Conservation (phyloP, 768 basidiomycete genomes). For the Phaeotremella fagi region DNA sequence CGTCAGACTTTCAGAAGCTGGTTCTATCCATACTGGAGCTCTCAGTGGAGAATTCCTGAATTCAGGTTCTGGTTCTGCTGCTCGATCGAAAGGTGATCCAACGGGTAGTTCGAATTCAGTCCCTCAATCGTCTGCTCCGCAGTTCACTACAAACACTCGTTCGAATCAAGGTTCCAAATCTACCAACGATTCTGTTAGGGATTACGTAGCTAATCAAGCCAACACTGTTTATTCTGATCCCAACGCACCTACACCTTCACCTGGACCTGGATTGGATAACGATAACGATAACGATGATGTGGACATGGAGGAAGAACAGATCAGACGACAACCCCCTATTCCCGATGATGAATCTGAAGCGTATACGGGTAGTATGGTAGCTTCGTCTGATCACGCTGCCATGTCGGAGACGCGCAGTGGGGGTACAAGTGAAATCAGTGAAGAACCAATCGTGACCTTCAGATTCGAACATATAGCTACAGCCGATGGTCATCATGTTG, state of each 20-base stretch:
- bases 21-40: conserved; percentile 7
- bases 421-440: conserved; percentile 3
- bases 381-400: conserved; percentile 24
- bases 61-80: neutral
- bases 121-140: conserved; percentile 11
- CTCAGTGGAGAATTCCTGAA: neutral
- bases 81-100: too few relatives aligned
- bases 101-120: conserved; percentile 6
- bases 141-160: conserved; percentile 15
- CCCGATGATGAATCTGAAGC: neutral
- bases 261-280: neutral
- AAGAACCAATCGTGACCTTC: conserved; percentile 55
- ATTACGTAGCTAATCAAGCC: conserved; percentile 37
- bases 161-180: neutral
- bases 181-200: conserved; percentile 18
- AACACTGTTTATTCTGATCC: conserved; percentile 39
- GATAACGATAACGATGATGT: neutral
- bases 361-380: neutral
- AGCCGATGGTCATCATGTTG: conserved; percentile 64
- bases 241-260: conserved; percentile 40
- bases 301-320: conserved; percentile 4
- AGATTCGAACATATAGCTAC: conserved; percentile 64
- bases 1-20: conserved; percentile 26
- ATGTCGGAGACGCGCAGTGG: conserved; percentile 9
- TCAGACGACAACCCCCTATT: too few relatives aligned